A percentile compares a stretch with the other conserved stretches of the same genome.
phyloP scores from a whole-genome alignment of 805 yeast genomes.

The Wickerhamomyces ciferrii region DNA sequence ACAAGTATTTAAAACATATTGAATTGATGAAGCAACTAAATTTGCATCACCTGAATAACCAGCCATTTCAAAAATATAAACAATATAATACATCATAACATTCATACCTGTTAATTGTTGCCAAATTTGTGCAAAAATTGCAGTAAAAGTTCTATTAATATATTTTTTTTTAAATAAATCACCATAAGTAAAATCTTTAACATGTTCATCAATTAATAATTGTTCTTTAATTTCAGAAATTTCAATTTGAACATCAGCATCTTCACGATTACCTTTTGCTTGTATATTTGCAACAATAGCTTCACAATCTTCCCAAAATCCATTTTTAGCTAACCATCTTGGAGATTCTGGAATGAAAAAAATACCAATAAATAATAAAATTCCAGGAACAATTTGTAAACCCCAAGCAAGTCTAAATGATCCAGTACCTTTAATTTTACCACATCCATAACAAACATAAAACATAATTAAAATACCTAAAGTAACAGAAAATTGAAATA shows the following conservation, averaged over 20 bases:
- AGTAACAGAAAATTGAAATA: constrained; percentile 59
- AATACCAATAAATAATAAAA: constrained; percentile 28
- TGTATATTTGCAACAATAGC: constrained; percentile 30
- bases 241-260: constrained; percentile 26
- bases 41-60: constrained; percentile 42
- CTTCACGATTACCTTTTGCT: constrained; percentile 24
- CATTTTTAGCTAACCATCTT: constrained; percentile 33
- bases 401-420: constrained; percentile 44
- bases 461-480: constrained; percentile 62
- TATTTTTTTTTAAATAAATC: constrained; percentile 24
- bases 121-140: constrained; percentile 28
- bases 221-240: constrained; percentile 30
- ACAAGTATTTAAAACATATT: constrained; percentile 31
- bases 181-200: constrained; percentile 28
- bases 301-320: constrained; percentile 35
- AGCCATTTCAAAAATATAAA: constrained; percentile 39
- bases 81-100: constrained; percentile 39
- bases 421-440: constrained; percentile 29
- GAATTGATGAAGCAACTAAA: constrained; percentile 39
- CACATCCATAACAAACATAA: constrained; percentile 45
- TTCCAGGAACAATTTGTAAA: constrained; percentile 41
- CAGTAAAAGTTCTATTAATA: constrained; percentile 15
- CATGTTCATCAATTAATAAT: constrained; percentile 28
- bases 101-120: constrained; percentile 35
- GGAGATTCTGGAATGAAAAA: constrained; percentile 45